Percentiles rank a stretch among this genome's conserved stretches.
Conservation (phyloP, 2,329 filamentous ascomycete species). For the Exophiala alcalophila region DNA sequence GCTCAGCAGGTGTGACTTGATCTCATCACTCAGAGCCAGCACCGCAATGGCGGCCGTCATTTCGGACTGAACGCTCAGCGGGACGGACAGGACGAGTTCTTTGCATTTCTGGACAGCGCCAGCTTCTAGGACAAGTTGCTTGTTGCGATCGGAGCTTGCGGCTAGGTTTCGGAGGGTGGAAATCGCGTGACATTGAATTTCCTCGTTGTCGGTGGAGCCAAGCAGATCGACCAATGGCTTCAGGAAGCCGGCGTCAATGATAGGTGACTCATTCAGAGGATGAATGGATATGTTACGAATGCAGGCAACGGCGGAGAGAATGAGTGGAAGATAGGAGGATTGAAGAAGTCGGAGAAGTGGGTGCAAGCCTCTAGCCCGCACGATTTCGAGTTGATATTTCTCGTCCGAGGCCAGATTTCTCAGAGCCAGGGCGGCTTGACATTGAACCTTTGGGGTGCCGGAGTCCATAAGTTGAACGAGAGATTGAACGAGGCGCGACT, state of each 20-base stretch:
- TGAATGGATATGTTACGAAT: constrained; percentile 99
- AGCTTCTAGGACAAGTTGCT: constrained; percentile 92
- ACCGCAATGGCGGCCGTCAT: constrained; percentile 99
- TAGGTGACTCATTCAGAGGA: constrained; percentile 94
- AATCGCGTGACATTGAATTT: constrained; percentile 98
- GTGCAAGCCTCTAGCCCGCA: constrained; percentile 78
- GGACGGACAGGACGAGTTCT: constrained; percentile 88
- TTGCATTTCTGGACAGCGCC: constrained; percentile 99
- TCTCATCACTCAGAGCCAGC: constrained; percentile 87
- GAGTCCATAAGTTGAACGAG: constrained; percentile 97
- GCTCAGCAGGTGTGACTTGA: constrained; percentile 86
- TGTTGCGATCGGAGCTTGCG: constrained; percentile 95
- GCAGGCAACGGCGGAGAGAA: constrained; percentile 93
- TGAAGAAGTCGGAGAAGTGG: constrained; percentile 86
- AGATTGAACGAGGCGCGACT: constrained; percentile 87
- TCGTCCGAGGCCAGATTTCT: constrained; percentile 96
- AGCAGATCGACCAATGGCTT: constrained; percentile 90
- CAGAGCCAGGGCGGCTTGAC: constrained; percentile 89
- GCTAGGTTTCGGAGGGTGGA: constrained; percentile 93
- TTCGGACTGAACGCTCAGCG: constrained; percentile 91
- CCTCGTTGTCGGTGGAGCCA: constrained; percentile 94
- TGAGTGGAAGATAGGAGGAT: constrained; percentile 91
- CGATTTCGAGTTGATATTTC: constrained; percentile 97
- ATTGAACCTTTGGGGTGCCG: constrained; percentile 94
- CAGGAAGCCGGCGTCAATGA: constrained; percentile 95